These are phyloP conservation scores for Fusarium avenaceum DNA, from an alignment of 2,329 filamentous ascomycete genomes.

Conservation along the genomic window DNA sequence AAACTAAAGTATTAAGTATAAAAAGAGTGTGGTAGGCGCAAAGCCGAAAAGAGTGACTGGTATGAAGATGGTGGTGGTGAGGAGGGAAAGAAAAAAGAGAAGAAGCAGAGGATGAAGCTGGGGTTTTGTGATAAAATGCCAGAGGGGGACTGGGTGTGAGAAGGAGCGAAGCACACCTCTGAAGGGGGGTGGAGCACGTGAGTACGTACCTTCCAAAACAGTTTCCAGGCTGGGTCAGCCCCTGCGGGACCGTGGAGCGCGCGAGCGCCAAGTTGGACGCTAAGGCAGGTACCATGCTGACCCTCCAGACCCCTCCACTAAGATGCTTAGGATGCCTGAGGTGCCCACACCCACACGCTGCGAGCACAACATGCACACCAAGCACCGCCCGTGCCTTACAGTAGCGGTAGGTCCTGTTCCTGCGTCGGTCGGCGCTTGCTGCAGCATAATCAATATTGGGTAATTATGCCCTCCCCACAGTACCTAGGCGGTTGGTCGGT, in stretches of 20 bases:
- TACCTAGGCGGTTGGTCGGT: conserved; percentile 31
- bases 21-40: conserved; percentile 52
- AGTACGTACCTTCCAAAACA: conserved; percentile 36
- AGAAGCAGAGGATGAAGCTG: conserved; percentile 35
- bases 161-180: background rate
- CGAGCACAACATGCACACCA: background rate
- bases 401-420: conserved; percentile 18
- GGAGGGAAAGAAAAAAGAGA: conserved; percentile 35
- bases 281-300: conserved; percentile 44
- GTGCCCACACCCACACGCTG: background rate
- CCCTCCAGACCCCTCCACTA: conserved; percentile 13
- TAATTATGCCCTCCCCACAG: conserved; percentile 3
- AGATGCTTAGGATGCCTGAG: conserved; percentile 1
- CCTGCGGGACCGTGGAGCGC: conserved; percentile 31
- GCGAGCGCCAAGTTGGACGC: conserved; percentile 34
- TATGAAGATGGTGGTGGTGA: conserved; percentile 45
- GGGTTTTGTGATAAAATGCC: conserved; percentile 47
- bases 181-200: conserved; percentile 24
- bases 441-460: conserved; percentile 11
- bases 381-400: conserved; percentile 25
- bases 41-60: conserved; percentile 53
- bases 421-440: conserved; percentile 38
- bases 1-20: conserved; percentile 39
- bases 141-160: conserved; percentile 33
- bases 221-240: conserved; percentile 31